phyloP scores from a whole-genome alignment of 2,329 filamentous ascomycete genomes.

The Podosphaera aphanis region DNA sequence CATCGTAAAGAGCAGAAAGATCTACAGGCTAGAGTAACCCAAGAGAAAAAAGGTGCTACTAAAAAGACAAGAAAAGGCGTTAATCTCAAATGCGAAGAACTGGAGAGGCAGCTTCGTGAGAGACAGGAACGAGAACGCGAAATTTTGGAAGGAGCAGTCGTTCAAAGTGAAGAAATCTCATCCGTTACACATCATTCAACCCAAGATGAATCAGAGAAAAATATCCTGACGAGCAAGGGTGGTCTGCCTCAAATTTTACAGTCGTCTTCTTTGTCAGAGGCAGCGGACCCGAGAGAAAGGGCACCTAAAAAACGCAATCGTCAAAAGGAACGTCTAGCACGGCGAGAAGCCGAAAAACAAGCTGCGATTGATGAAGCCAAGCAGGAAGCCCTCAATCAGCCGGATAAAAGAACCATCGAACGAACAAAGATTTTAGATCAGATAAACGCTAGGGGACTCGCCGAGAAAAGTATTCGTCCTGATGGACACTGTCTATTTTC shows the following conservation, averaged over 20 bases:
- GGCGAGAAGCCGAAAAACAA: constrained; percentile 66
- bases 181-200: constrained; percentile 5
- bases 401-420: constrained; percentile 49
- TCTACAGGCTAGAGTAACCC: constrained; percentile 62
- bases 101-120: constrained; percentile 43
- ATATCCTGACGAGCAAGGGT: constrained; percentile 8
- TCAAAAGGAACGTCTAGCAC: constrained; percentile 73
- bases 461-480: constrained; percentile 58
- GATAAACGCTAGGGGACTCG: constrained; percentile 39
- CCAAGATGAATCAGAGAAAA: constrained; percentile 7
- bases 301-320: constrained; percentile 46
- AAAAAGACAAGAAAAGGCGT: constrained; percentile 63
- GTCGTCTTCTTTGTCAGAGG: constrained; percentile 2
- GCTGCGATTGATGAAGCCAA: constrained; percentile 43
- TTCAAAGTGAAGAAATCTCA: background rate
- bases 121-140: constrained; percentile 39
- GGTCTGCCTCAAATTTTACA: constrained; percentile 9
- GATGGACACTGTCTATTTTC: constrained; percentile 93
- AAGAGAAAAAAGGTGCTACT: constrained; percentile 89
- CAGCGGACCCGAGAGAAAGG: constrained; percentile 16
- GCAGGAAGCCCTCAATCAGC: constrained; percentile 50
- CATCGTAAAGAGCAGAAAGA: constrained; percentile 81
- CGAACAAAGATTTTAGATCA: constrained; percentile 43
- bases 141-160: constrained; percentile 16
- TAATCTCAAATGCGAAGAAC: constrained; percentile 49